A percentile compares a stretch with the other conserved stretches of the same genome.
These are phyloP conservation scores for Eustoma russellianum DNA, from an alignment of 257 asterid species.

Conservation along the genomic window DNA sequence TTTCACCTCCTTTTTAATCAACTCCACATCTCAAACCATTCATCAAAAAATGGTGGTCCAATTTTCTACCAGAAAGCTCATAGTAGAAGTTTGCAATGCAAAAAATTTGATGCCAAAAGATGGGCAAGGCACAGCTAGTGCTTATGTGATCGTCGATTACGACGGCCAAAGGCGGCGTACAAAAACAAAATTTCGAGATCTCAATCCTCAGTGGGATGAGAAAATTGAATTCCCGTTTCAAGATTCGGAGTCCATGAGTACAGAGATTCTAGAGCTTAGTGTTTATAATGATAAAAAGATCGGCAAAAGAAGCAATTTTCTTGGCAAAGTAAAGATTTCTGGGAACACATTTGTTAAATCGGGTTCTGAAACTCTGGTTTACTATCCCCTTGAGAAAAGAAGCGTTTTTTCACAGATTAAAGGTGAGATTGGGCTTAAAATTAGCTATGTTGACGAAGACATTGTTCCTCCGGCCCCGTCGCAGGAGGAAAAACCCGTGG, in stretches of 20 bases:
- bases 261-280: conserved; percentile 52
- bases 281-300: conserved; percentile 70
- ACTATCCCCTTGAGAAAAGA: conserved; percentile 78
- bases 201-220: conserved; percentile 87
- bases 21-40: too few relatives aligned
- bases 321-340: conserved; percentile 71
- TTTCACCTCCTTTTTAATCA: too few relatives aligned
- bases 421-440: conserved; percentile 76
- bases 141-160: conserved; percentile 64
- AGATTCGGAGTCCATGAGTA: conserved; percentile 46
- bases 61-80: conserved; percentile 36
- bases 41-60: conserved; percentile 30
- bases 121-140: conserved; percentile 94
- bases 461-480: conserved; percentile 19
- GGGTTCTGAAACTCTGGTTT: conserved; percentile 56
- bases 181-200: conserved; percentile 61
- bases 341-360: conserved; percentile 49
- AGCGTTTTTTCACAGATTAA: conserved; percentile 89
- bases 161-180: conserved; percentile 95
- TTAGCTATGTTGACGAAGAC: conserved; percentile 53
- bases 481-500: conserved; percentile 18
- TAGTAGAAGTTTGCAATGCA: conserved; percentile 63
- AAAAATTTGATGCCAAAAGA: conserved; percentile 90
- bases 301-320: conserved; percentile 58
- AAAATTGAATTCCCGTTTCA: conserved; percentile 65